Conservation (phyloP, 257 asterid genomes). For the Ligustrum vulgare region DNA sequence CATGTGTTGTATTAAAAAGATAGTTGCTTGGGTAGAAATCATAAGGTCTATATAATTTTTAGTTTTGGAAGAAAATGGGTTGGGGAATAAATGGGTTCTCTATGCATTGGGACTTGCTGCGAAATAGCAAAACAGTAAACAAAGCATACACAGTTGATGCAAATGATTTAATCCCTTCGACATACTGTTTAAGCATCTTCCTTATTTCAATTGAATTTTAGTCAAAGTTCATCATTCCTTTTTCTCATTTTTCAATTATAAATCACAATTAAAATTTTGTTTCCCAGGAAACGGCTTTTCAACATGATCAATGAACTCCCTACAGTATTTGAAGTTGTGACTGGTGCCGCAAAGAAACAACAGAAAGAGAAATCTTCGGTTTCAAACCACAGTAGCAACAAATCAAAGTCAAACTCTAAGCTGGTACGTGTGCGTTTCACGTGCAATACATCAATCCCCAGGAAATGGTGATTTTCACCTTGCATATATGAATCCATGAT, state of each 20-base stretch:
- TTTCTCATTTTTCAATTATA: neutral
- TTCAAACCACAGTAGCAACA: constrained; percentile 51
- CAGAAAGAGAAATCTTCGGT: constrained; percentile 60
- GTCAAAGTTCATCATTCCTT: neutral
- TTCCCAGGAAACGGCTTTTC: constrained; percentile 72
- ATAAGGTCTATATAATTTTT: neutral
- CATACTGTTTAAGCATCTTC: neutral
- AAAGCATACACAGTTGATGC: neutral
- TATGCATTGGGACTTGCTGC: too few species aligned
- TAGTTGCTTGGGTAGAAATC: neutral
- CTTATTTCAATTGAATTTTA: neutral
- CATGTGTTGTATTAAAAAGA: neutral
- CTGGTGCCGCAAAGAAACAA: constrained; percentile 64
- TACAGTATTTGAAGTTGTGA: constrained; percentile 70
- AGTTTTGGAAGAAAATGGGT: neutral
- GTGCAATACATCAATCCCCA: neutral
- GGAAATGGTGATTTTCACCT: neutral
- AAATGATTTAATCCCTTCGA: constrained; percentile 8
- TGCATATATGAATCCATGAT: neutral
- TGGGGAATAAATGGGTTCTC: neutral
- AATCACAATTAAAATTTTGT: constrained; percentile 16
- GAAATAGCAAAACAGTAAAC: neutral
- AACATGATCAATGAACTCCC: constrained; percentile 77
- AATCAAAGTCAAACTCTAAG: constrained; percentile 56
- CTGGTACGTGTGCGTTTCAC: constrained; percentile 33